Conservation (phyloP, 2,329 filamentous ascomycete genomes). For the Cladosporium sp. region DNA sequence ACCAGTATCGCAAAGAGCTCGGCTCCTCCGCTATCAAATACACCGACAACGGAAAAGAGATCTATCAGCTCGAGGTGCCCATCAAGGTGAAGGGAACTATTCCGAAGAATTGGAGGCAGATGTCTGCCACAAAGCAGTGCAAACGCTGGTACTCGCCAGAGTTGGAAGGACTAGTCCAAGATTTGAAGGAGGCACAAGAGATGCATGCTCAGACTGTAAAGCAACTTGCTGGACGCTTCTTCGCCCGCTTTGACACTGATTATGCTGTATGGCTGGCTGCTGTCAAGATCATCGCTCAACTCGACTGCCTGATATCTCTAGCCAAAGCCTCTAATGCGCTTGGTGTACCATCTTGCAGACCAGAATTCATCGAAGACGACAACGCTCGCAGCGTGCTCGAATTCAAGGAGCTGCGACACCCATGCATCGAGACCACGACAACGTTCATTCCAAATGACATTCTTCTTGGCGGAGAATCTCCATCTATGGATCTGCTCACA, state of each 20-base stretch:
- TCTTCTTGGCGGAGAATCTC: conserved; percentile 70
- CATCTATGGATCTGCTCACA: conserved; percentile 87
- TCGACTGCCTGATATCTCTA: conserved; percentile 91
- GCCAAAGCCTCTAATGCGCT: conserved; percentile 82
- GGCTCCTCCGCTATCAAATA: conserved; percentile 60
- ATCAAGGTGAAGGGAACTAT: conserved; percentile 70
- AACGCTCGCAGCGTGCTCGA: conserved; percentile 71
- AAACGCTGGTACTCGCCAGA: conserved; percentile 93
- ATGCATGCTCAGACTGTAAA: conserved; percentile 87
- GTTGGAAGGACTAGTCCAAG: conserved; percentile 74
- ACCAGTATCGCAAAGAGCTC: conserved; percentile 66
- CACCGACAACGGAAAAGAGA: conserved; percentile 85
- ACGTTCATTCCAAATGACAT: conserved; percentile 98
- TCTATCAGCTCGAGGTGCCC: conserved; percentile 91
- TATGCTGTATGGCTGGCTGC: conserved; percentile 82
- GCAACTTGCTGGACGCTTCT: conserved; percentile 79
- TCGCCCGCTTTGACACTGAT: conserved; percentile 79
- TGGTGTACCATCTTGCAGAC: conserved; percentile 83
- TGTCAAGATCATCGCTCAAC: conserved; percentile 83
- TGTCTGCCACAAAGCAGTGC: conserved; percentile 86
- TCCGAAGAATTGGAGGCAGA: conserved; percentile 86
- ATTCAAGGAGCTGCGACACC: conserved; percentile 87
- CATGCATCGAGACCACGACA: conserved; percentile 83
- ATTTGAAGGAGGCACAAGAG: conserved; percentile 90
- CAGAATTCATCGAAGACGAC: conserved; percentile 78